Evolutionary conservation across 2,329 filamentous ascomycete species (phyloP).

Genomic region (Colletotrichum neosansevieriae): DNA sequence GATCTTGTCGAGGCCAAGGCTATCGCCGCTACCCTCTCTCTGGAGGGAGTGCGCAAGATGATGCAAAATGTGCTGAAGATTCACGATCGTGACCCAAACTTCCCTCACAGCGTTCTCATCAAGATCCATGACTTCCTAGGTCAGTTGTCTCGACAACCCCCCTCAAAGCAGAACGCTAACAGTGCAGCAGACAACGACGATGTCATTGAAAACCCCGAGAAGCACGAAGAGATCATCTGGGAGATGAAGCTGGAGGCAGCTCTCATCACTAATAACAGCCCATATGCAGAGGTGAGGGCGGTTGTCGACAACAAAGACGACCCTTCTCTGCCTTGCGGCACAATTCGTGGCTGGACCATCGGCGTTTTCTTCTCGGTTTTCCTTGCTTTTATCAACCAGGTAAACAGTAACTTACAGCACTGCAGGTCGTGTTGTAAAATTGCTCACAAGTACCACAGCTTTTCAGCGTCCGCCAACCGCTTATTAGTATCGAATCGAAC

Average conservation of each 20-base stretch:
- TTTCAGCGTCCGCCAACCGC: slow-evolving; percentile 68
- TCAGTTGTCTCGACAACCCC: slow-evolving; percentile 49
- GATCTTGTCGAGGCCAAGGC: slow-evolving; percentile 59
- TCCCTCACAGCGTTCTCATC: slow-evolving; percentile 53
- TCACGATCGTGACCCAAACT: slow-evolving; percentile 59
- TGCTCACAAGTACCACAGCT: slow-evolving; percentile 46
- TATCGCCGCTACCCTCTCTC: slow-evolving; percentile 49
- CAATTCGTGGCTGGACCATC: slow-evolving; percentile 66
- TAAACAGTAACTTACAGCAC: background rate
- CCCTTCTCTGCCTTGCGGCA: slow-evolving; percentile 61
- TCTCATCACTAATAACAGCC: slow-evolving; percentile 66
- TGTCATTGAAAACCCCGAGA: slow-evolving; percentile 56
- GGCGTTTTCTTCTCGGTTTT: slow-evolving; percentile 63
- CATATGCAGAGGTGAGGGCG: slow-evolving; percentile 68
- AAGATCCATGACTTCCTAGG: slow-evolving; percentile 57
- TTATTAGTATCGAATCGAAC: slow-evolving; percentile 65
- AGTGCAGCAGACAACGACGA: slow-evolving; percentile 41
- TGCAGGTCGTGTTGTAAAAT: background rate
- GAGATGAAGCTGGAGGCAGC: slow-evolving; percentile 69
- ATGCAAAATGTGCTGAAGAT: slow-evolving; percentile 55
- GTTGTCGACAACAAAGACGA: slow-evolving; percentile 69
- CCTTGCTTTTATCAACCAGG: slow-evolving; percentile 65
- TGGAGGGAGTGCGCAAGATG: slow-evolving; percentile 52
- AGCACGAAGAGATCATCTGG: slow-evolving; percentile 60
- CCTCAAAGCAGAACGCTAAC: background rate